Evolutionary conservation across 495 filamentous ascomycete species (phyloP).

Genomic region (Talaromyces thailandensis): DNA sequence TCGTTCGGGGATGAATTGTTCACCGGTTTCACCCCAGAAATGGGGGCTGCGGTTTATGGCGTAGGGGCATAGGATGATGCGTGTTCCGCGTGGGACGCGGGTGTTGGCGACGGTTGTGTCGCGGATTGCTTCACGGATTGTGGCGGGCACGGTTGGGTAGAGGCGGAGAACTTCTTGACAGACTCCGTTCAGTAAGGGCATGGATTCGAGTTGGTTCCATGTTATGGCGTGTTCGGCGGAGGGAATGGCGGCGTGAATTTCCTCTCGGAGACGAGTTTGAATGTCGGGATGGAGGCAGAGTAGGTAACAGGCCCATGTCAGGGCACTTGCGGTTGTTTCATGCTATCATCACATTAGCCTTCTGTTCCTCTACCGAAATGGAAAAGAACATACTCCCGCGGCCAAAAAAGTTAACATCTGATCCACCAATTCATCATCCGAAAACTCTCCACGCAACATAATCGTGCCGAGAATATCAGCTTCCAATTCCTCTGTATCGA

Average conservation of each 20-base stretch:
- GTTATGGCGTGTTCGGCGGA: conserved; percentile 18
- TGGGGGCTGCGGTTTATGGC: conserved; percentile 29
- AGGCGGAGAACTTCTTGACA: conserved; percentile 41
- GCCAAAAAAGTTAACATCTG: conserved; percentile 49
- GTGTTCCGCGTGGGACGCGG: conserved; percentile 34
- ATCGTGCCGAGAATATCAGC: conserved; percentile 60
- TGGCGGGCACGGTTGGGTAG: conserved; percentile 42
- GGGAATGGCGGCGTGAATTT: conserved; percentile 35
- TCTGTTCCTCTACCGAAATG: not conserved
- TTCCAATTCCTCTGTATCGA: conserved; percentile 45
- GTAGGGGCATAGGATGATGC: conserved; percentile 33
- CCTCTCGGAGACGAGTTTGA: conserved; percentile 36
- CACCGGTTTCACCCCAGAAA: conserved; percentile 33
- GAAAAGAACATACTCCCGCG: conserved; percentile 25
- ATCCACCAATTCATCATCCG: conserved; percentile 41
- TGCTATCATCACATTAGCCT: conserved; percentile 20
- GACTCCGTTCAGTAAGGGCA: conserved; percentile 44
- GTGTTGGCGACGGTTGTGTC: conserved; percentile 35
- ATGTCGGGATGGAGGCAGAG: conserved; percentile 35
- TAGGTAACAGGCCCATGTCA: conserved; percentile 45
- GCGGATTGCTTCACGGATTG: conserved; percentile 37
- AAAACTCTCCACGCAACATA: conserved; percentile 45
- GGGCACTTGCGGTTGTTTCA: conserved; percentile 45
- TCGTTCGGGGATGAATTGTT: conserved; percentile 36
- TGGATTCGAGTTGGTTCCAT: conserved; percentile 33